Base-by-base conservation (phyloP, 2,329 filamentous ascomycete species). In the Hymenoscyphus salicellus region DNA sequence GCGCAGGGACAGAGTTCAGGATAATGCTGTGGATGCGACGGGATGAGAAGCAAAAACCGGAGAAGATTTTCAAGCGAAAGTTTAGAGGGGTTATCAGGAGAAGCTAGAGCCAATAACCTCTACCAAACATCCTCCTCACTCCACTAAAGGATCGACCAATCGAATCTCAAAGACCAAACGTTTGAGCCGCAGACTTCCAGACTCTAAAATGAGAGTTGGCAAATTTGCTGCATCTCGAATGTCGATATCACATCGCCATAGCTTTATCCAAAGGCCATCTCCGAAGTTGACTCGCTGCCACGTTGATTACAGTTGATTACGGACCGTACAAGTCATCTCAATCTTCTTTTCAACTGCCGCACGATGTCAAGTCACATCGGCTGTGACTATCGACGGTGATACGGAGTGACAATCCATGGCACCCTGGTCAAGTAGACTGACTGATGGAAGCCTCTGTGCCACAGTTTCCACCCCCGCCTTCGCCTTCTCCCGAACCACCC, bases 221-320 rank as follows among this genome's bases (percentile, higher is more conserved):
- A 52, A 16, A 52, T 52, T 52, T 26, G 20, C 46, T 52, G 46
- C 46, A 52, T 52, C 46, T 52, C 46, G n/a, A 49, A 49, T 52
- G 46, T 11, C 46, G 46, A 52, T 52, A 52, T 52, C 46, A 52
- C 46, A 52, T 52, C 46, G 11, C 46, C 46, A 23, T 38, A 38
- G 36, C 36, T 38, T 38, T 38, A 38, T 38, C 14, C 36, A 52
- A 52, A 52, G 46, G 20, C 46, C 46, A 52, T 52, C n/a, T 26
- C n/a, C 20, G 46, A 52, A 52, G 46, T 52, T 52, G 20, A 52
- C 46, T 52, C 46, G 46, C 20, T 52, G 20, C 46, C 46, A 23
- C 23, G 8, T 23, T 52, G 23, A 52, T 52, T 52, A 52, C 36
- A 38, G 36, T 14, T 38, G 36, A 17, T 38, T 38, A 38, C n/a